Evolutionary conservation across 179 eudicot genomes (phyloP).

Genomic region (Camellia oleifera): DNA sequence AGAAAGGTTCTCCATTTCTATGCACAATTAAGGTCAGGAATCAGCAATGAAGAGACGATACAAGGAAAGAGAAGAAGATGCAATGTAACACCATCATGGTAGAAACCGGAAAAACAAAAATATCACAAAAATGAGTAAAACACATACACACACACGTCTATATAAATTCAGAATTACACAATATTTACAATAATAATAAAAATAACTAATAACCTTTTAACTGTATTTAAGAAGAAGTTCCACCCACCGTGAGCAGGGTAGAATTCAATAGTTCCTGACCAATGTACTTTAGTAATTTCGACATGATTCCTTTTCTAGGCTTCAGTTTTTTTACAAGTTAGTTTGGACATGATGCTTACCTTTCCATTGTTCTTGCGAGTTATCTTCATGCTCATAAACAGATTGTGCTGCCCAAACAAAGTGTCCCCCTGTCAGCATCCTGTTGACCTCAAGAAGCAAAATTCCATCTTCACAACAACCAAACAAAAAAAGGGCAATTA

Average conservation of each 20-base stretch:
- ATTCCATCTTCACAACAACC: conserved; percentile 52
- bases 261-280: not conserved
- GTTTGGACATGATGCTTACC: conserved; percentile 28
- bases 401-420: conserved; percentile 67
- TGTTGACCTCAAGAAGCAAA: conserved; percentile 62
- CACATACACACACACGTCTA: no score
- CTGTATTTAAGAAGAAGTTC: not conserved
- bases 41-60: no score
- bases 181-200: not conserved
- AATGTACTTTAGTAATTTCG: not conserved
- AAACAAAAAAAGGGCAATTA: conserved; percentile 5
- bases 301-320: not conserved
- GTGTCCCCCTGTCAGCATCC: conserved; percentile 63
- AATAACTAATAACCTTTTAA: not conserved
- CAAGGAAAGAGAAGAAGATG: not conserved
- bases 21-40: conserved; percentile 2
- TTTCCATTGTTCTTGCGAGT: conserved; percentile 50
- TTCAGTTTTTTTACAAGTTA: not conserved
- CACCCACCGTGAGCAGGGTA: not conserved
- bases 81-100: not conserved
- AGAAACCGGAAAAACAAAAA: not conserved
- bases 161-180: not conserved
- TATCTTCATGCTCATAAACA: conserved; percentile 50
- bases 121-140: not conserved
- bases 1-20: conserved; percentile 64